These are phyloP conservation scores for Tillandsia leiboldiana DNA, from an alignment of 176 grass and related monocot genomes.

Conservation along the genomic window DNA sequence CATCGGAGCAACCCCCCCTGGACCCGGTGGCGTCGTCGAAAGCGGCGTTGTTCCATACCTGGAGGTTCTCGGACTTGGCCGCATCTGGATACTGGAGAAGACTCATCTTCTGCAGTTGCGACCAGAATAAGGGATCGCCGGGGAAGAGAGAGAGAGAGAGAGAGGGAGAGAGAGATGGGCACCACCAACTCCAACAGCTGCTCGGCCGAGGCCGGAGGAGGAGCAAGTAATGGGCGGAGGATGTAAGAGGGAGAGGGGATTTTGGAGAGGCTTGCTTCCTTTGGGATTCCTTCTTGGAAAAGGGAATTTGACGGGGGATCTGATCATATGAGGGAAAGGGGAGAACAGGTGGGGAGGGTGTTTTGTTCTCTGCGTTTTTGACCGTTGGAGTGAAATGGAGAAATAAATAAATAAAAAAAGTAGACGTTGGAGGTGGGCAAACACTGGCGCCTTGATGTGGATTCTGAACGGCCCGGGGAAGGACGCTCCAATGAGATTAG, in stretches of 20 bases:
- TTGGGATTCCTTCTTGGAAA: not conserved
- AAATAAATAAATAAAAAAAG: not conserved
- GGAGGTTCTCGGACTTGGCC: conserved; percentile 8
- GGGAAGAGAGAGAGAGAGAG: not conserved
- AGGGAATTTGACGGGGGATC: not conserved
- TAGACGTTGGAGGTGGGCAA: conserved; percentile 30
- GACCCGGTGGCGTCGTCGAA: conserved; percentile 18
- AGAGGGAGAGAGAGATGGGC: not conserved
- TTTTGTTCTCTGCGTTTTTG: conserved; percentile 18
- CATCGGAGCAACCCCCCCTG: not conserved
- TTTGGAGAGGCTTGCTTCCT: conserved; percentile 2
- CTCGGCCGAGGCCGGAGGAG: too few species aligned
- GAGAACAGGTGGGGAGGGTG: conserved; percentile 7
- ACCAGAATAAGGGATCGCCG: not conserved
- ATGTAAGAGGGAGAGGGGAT: not conserved
- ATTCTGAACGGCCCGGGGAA: too few species aligned
- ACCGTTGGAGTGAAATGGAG: conserved; percentile 24
- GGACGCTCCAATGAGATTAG: conserved; percentile 17
- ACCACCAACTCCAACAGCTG: too few species aligned
- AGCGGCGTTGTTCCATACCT: conserved; percentile 36
- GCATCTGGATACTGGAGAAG: conserved; percentile 11
- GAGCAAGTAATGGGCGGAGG: not conserved
- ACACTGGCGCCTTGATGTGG: conserved; percentile 16
- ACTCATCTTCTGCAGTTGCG: conserved; percentile 18
- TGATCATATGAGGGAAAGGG: too few species aligned